A percentile compares a stretch with the other conserved stretches of the same genome.
phyloP scores from a whole-genome alignment of 495 filamentous ascomycete genomes.

The Neurospora terricola region DNA sequence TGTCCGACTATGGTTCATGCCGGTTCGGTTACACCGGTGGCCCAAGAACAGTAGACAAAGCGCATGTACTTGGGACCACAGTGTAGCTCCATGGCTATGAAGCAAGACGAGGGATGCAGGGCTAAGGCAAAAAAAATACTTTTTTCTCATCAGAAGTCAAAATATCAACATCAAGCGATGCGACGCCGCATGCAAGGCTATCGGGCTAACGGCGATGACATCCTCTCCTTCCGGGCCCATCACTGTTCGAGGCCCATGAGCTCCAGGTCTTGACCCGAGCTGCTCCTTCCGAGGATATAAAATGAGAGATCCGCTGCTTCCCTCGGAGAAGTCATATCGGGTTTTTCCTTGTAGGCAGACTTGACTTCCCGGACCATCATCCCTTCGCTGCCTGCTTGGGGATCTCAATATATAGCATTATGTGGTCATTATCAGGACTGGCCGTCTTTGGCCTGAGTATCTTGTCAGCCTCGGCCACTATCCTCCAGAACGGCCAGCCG shows the following conservation, averaged over 20 bases:
- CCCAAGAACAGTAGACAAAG: not conserved
- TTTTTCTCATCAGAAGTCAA: not conserved
- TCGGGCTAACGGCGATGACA: not conserved
- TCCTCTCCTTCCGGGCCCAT: not conserved
- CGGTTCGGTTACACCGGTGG: not conserved
- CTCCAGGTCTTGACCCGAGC: not conserved
- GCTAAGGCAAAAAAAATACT: not conserved
- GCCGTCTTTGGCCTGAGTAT: conserved; percentile 17
- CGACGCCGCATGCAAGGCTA: not conserved
- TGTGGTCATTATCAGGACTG: conserved; percentile 14
- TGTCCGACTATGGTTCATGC: not conserved
- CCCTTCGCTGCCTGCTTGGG: not conserved
- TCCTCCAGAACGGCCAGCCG: conserved; percentile 56
- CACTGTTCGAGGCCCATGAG: not conserved
- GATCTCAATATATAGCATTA: not conserved
- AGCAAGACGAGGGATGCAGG: not conserved
- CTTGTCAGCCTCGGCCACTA: conserved; percentile 30
- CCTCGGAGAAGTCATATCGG: not conserved
- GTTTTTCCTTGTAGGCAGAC: not conserved
- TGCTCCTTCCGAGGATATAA: not conserved
- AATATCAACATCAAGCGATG: not conserved
- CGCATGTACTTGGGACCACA: not conserved
- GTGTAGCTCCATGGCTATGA: not conserved
- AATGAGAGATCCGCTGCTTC: not conserved
- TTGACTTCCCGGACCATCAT: not conserved